Conservation (phyloP, 1,284 basidiomycete species). For the Trichosporon sp. region DNA sequence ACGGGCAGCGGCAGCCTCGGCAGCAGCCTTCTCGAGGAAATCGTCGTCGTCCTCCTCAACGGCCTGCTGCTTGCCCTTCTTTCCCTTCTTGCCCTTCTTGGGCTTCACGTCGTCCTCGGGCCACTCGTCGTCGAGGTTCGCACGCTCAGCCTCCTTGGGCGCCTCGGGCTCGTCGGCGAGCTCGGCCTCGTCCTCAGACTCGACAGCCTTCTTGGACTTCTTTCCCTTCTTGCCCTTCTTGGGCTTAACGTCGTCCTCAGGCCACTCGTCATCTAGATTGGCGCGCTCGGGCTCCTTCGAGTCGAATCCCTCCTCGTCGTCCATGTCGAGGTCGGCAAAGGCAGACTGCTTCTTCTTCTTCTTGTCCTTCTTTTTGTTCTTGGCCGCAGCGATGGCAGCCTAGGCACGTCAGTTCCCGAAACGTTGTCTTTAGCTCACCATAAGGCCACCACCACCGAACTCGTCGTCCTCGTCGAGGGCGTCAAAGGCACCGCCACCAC, state of each 20-base stretch:
- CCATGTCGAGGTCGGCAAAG: slow-evolving; percentile 28
- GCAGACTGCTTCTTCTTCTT: slow-evolving; percentile 55
- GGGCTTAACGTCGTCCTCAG: slow-evolving; percentile 47
- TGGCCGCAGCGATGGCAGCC: slow-evolving; percentile 32
- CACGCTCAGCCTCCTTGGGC: slow-evolving; percentile 52
- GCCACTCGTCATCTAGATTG: slow-evolving; percentile 44
- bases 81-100: slow-evolving; percentile 58
- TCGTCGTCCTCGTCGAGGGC: slow-evolving; percentile 62
- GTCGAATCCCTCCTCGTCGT: slow-evolving; percentile 25
- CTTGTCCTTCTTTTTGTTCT: slow-evolving; percentile 51
- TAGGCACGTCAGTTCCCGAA: slow-evolving; percentile 18
- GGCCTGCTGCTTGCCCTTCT: slow-evolving; percentile 55
- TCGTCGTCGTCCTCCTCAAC: slow-evolving; percentile 46
- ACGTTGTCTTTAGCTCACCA: slow-evolving; percentile 63
- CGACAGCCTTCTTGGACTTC: slow-evolving; percentile 35
- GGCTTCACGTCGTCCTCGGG: slow-evolving; percentile 57
- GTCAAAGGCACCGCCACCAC: slow-evolving; percentile 46
- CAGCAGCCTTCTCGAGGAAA: slow-evolving; percentile 53
- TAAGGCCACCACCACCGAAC: slow-evolving; percentile 76
- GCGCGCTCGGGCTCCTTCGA: slow-evolving; percentile 35
- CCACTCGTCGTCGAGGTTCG: slow-evolving; percentile 53
- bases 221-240: slow-evolving; percentile 59
- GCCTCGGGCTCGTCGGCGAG: slow-evolving; percentile 42
- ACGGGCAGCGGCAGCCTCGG: slow-evolving; percentile 55
- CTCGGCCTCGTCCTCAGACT: slow-evolving; percentile 34